Base-by-base conservation (phyloP, 2,329 filamentous ascomycete species). In the Fusarium humuli region DNA sequence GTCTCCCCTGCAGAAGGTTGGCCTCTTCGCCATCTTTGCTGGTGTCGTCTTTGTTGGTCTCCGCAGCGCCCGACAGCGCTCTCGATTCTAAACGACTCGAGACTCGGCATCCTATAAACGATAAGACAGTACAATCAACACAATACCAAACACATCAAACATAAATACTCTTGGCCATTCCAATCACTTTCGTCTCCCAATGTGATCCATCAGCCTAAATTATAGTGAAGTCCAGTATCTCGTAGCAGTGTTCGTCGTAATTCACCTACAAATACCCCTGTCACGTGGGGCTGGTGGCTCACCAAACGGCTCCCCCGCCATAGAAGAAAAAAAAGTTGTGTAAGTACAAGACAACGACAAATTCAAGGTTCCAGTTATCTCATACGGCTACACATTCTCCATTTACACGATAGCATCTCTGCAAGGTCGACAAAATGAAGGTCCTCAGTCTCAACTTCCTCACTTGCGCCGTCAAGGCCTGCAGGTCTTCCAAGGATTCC, bases 391-490 rank as follows among this genome's bases (percentile, higher is more conserved):
- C 10, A 37, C 18, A n/a, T 42, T 44, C 30, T 25, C 30, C 9
- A 16, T 25, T 20, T 13, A 12, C 49, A 29, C 49, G 23, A 41
- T 42, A 25, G 5, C 8, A 5, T 32, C n/a, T 41, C 9, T 50
- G 18, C 30, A 25, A 29, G 27, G 6, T 14, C 27, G 20, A 6
- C 1, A 46, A 67, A 27, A 99, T 99, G 96, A 98, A 98, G 82
- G 85, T 98, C 69, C 89, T 98, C 55, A 98, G 94, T 66, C 91
- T 97, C 76, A 98, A 98, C 83, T 99, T 99, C 82, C 85, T 98
- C 71, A 96, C 94, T 76, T 99, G 96, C 85, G 95, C 96, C 67
- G 92, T 97, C 79, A 98, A 98, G 86, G 86, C 92, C 60, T 99
- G 96, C 91, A 97, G 97, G 83, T 88, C 90, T 61, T 90, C 91